Evolutionary conservation across 2,329 filamentous ascomycete species (phyloP), one percentile per base, ranked within the genome.

Genomic region (Zasmidium cellare): DNA sequence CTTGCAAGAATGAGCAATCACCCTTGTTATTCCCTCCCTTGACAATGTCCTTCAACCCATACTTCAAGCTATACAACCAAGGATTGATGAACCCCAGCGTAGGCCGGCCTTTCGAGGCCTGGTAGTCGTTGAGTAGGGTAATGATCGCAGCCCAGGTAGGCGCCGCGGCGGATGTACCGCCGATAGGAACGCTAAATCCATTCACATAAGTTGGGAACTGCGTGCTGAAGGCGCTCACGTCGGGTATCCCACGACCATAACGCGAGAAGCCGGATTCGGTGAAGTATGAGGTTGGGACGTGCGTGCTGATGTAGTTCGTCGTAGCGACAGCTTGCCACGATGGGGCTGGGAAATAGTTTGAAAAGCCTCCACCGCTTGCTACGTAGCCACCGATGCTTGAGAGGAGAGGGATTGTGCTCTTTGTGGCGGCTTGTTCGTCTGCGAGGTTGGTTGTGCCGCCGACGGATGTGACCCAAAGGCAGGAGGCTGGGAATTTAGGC

Each of bases 121-220:
- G 75, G 1, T 82, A 83, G 65, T 87, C 85, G 63, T 89, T 88
- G 57, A 88, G 73, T 2, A 88, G 76, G 1, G 82, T 76, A 46
- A 89, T 76, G 48, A 88, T 75, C 3, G 78, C 81, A 1, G 83
- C 81, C 47, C 85, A 82, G 0, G 83, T 74, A 0, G 87, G 87
- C 1, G 82, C 73, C 0, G 85, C 80, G 24, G 84, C 81, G 12
- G 77, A 80, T 1, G 68, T 70, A 19, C 83, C 83, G 19, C 62
- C 67, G 18, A 65, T 67, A 3, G 68, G 66, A 3, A 69, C 65
- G 31, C 75, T 70, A 12, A 69, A 72, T 2, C 73, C 72, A 55
- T 77, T 74, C 64, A 74, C 74, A 18, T 79, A 67, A 18, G 74
- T 73, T 2, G 64, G 64, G 22, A 64, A 65, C 18, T 65, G 58